Evolutionary conservation across 106 monocot species (phyloP).

Genomic region (Chionographis japonica): DNA sequence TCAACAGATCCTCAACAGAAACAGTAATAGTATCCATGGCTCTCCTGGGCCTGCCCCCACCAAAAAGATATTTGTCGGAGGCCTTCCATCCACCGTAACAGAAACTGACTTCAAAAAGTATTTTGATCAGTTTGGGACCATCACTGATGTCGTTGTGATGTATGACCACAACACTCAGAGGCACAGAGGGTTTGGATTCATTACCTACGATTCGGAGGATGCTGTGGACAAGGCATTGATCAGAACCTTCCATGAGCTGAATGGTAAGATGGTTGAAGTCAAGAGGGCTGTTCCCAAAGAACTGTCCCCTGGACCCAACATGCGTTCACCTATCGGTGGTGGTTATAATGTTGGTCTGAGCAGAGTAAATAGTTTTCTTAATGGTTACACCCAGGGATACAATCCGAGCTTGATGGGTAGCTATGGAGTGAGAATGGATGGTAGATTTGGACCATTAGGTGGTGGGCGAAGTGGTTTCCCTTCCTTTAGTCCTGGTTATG

Average conservation of each 20-base stretch:
- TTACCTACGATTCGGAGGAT: conserved; percentile 35
- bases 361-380: conserved; percentile 30
- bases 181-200: conserved; percentile 39
- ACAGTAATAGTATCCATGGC: conserved; percentile 12
- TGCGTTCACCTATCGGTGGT: conserved; percentile 16
- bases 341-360: conserved; percentile 15
- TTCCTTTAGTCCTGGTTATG: conserved; percentile 51
- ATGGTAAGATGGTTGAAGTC: conserved; percentile 41
- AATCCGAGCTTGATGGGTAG: conserved; percentile 40
- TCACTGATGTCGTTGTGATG: conserved; percentile 38
- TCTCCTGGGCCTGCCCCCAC: conserved; percentile 29
- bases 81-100: conserved; percentile 28
- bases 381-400: conserved; percentile 42
- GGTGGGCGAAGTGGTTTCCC: conserved; percentile 38
- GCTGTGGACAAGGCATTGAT: conserved; percentile 30
- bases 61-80: conserved; percentile 40
- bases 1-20: conserved; percentile 11
- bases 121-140: conserved; percentile 41
- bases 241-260: conserved; percentile 39
- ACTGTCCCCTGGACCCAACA: conserved; percentile 25
- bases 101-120: conserved; percentile 33
- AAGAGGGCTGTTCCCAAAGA: conserved; percentile 41
- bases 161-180: conserved; percentile 40
- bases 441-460: conserved; percentile 39
- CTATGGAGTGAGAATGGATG: conserved; percentile 53